These are phyloP conservation scores for Chaetothyriales sp. DNA, from an alignment of 2,329 filamentous ascomycete species.

Conservation along the genomic window DNA sequence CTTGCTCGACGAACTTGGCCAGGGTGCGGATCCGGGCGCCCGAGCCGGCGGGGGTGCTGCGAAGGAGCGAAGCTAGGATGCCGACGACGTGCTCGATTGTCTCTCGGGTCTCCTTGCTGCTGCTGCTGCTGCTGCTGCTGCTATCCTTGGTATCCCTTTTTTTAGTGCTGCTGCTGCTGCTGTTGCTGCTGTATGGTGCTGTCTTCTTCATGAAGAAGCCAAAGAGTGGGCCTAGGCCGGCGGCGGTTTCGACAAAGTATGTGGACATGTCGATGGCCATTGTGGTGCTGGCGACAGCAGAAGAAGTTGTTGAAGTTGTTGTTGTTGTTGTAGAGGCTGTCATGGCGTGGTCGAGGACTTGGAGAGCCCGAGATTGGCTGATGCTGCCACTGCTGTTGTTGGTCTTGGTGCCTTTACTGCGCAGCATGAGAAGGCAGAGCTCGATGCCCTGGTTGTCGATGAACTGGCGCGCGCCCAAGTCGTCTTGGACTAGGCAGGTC, in stretches of 20 bases:
- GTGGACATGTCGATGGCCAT: slow-evolving; percentile 54
- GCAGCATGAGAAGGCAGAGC: slow-evolving; percentile 78
- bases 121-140: slow-evolving; percentile 1
- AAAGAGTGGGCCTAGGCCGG: slow-evolving; percentile 72
- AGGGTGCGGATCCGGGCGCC: slow-evolving; percentile 65
- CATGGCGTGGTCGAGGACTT: slow-evolving; percentile 70
- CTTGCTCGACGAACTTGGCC: slow-evolving; percentile 90
- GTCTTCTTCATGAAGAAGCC: slow-evolving; percentile 35
- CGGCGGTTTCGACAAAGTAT: slow-evolving; percentile 56
- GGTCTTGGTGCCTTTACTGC: slow-evolving; percentile 19
- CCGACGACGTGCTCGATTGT: slow-evolving; percentile 67
- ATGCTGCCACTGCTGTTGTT: slow-evolving; percentile 53
- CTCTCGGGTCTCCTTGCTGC: slow-evolving; percentile 40
- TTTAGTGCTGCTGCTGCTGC: too few relatives aligned
- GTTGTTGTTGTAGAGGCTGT: neutral
- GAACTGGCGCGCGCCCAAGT: slow-evolving; percentile 62
- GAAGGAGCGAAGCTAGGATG: slow-evolving; percentile 69
- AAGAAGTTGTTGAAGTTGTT: neutral
- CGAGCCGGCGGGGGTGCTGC: slow-evolving; percentile 62
- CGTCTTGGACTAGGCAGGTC: slow-evolving; percentile 63
- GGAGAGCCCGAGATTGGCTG: slow-evolving; percentile 61
- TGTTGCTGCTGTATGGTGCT: neutral
- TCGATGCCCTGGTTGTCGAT: slow-evolving; percentile 84
- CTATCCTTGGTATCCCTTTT: neutral
- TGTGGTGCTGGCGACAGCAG: slow-evolving; percentile 37